Conservation (phyloP, 345 rosid species). For the Eucalyptus urophylla region DNA sequence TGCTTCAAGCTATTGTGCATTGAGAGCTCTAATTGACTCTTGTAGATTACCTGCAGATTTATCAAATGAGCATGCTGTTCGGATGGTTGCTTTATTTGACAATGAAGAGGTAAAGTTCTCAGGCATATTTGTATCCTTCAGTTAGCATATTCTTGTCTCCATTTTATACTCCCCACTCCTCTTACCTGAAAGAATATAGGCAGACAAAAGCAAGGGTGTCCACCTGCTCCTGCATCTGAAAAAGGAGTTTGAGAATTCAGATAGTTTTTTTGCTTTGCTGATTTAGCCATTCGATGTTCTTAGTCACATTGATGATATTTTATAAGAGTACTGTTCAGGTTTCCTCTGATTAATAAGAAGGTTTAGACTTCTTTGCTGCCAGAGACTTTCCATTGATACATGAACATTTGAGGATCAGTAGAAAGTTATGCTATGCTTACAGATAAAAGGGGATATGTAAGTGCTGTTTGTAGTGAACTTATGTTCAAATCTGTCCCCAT, state of each 20-base stretch:
- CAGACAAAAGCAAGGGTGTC: background rate
- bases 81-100: slow-evolving; percentile 92
- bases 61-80: slow-evolving; percentile 51
- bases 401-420: background rate
- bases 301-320: background rate
- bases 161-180: background rate
- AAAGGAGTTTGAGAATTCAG: background rate
- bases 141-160: background rate
- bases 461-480: background rate
- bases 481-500: background rate
- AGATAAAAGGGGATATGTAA: background rate
- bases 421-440: background rate
- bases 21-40: slow-evolving; percentile 87
- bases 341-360: background rate
- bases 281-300: background rate
- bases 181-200: background rate
- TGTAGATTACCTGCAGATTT: slow-evolving; percentile 33
- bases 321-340: background rate
- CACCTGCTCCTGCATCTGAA: background rate
- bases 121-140: background rate
- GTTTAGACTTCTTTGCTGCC: background rate
- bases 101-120: slow-evolving; percentile 72
- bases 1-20: slow-evolving; percentile 82
- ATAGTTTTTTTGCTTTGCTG: background rate
- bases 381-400: background rate